Percentiles rank a stretch among this genome's conserved stretches.
These are phyloP conservation scores for Nosema muscidifuracis DNA, from an alignment of 371 early-diverging fungal genomes.

Conservation along the genomic window DNA sequence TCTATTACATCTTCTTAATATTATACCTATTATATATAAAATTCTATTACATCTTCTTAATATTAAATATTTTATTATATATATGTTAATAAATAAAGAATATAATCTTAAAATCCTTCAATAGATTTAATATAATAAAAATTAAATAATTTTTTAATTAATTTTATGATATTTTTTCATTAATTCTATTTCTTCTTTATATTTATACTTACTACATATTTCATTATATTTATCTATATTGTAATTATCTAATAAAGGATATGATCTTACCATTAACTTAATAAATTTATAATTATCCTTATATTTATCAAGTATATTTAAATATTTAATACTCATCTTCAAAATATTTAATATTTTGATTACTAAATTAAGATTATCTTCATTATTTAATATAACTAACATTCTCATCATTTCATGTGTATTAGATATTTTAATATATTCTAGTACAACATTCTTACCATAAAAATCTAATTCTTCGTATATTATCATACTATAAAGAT, in stretches of 20 bases:
- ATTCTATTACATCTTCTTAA: too few relatives aligned
- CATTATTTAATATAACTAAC: background rate
- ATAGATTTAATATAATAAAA: too few relatives aligned
- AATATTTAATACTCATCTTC: background rate
- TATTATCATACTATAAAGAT: background rate
- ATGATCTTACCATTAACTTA: constrained; percentile 22
- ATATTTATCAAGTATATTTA: constrained; percentile 19
- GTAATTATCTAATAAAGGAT: constrained; percentile 2
- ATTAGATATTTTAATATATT: background rate
- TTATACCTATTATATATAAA: too few relatives aligned
- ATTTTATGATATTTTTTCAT: constrained; percentile 11
- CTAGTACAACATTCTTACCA: background rate
- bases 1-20: too few relatives aligned
- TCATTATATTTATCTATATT: background rate
- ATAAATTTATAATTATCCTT: constrained; percentile 3
- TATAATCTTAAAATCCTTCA: too few relatives aligned
- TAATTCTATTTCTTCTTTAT: background rate
- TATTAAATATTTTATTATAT: too few relatives aligned
- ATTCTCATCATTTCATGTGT: background rate
- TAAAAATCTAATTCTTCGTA: constrained; percentile 3
- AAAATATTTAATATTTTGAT: background rate
- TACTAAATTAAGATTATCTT: background rate
- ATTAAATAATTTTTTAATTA: background rate
- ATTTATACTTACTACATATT: background rate
- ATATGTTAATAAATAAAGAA: too few relatives aligned